phyloP scores from a whole-genome alignment of 83 land plant species.

The Thuja plicata region DNA sequence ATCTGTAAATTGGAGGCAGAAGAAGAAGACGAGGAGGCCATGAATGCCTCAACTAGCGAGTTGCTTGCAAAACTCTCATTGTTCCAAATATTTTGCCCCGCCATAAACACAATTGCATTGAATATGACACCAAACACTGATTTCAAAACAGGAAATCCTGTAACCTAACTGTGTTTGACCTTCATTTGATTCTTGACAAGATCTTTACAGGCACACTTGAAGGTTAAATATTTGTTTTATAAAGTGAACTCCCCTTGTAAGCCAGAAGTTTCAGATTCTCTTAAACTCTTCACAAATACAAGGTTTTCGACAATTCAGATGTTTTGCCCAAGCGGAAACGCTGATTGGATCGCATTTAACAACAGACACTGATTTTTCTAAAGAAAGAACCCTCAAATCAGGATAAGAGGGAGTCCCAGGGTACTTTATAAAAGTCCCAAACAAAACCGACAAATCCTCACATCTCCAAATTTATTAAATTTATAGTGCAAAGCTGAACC shows the following conservation, averaged over 20 bases:
- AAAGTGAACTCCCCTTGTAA: background rate
- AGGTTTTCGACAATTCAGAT: background rate
- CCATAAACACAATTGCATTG: constrained; percentile 10
- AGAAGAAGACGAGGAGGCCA: background rate
- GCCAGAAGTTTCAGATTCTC: background rate
- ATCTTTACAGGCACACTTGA: background rate
- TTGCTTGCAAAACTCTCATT: background rate
- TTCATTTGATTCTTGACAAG: background rate
- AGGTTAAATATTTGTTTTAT: too few species aligned
- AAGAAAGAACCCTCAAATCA: background rate
- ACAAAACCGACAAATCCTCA: too few species aligned
- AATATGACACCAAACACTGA: background rate
- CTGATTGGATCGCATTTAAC: background rate
- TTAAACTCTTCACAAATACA: background rate
- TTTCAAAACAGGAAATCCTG: background rate
- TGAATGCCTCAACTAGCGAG: background rate
- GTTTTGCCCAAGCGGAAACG: background rate
- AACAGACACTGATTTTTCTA: background rate
- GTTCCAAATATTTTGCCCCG: constrained; percentile 1
- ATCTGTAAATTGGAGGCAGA: background rate
- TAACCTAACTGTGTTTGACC: background rate
- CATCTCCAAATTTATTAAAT: too few species aligned
- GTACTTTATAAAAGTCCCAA: background rate
- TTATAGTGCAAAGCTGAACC: too few species aligned
- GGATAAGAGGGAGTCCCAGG: background rate